These are phyloP conservation scores for Drechmeria coniospora DNA, from an alignment of 2,329 filamentous ascomycete species.

Conservation along the genomic window DNA sequence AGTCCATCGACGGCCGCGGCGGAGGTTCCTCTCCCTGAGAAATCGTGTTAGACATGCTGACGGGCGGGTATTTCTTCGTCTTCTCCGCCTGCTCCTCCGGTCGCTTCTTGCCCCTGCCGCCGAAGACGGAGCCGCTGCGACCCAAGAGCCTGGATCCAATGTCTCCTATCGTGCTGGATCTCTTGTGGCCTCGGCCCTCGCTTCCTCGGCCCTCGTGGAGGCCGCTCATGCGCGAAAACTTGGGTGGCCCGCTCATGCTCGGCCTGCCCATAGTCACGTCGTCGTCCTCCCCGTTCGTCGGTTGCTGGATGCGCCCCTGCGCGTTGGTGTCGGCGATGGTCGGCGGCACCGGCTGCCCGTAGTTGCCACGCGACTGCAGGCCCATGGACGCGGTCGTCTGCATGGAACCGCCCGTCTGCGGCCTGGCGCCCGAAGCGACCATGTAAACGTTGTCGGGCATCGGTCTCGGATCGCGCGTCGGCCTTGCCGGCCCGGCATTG, in stretches of 20 bases:
- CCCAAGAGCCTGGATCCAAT: conserved; percentile 76
- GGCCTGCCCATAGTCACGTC: conserved; percentile 49
- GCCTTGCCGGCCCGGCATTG: conserved; percentile 12
- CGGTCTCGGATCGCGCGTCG: conserved; percentile 20
- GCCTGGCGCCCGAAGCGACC: conserved; percentile 38
- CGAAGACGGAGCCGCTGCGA: conserved; percentile 67
- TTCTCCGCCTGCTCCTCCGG: conserved; percentile 40
- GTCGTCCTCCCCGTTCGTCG: conserved; percentile 46
- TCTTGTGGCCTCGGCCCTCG: conserved; percentile 43
- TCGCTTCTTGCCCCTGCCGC: conserved; percentile 40
- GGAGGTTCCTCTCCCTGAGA: conserved; percentile 37
- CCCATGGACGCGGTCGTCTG: conserved; percentile 54
- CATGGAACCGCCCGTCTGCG: conserved; percentile 71
- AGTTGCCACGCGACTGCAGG: conserved; percentile 44
- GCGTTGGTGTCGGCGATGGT: conserved; percentile 78
- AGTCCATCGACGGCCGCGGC: conserved; percentile 52
- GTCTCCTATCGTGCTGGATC: conserved; percentile 63
- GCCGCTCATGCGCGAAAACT: conserved; percentile 41
- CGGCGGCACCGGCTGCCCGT: conserved; percentile 77
- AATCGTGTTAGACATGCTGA: conserved; percentile 71
- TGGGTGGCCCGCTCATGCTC: conserved; percentile 43
- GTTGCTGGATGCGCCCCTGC: conserved; percentile 80
- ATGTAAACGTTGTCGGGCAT: conserved; percentile 25
- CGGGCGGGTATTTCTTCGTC: conserved; percentile 65
- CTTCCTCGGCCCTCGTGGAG: conserved; percentile 36